These are phyloP conservation scores for Septoria linicola DNA, from an alignment of 2,329 filamentous ascomycete genomes.

Conservation along the genomic window DNA sequence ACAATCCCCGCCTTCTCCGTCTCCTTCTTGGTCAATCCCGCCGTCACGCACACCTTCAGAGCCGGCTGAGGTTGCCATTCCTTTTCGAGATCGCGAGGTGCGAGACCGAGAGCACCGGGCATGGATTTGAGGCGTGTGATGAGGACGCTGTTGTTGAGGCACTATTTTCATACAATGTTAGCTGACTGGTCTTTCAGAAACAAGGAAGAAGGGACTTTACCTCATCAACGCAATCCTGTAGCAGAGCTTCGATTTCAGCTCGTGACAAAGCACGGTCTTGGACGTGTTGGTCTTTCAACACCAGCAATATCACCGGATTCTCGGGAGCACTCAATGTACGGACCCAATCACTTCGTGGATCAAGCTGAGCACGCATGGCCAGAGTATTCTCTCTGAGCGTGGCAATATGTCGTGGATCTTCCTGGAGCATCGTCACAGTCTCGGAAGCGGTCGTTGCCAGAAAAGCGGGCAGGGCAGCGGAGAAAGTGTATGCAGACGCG, in stretches of 20 bases:
- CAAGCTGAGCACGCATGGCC: constrained; percentile 79
- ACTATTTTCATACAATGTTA: too few relatives aligned
- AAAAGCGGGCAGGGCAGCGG: constrained; percentile 88
- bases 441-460: constrained; percentile 94
- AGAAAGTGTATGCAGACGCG: constrained; percentile 90
- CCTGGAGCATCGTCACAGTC: constrained; percentile 80
- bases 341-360: constrained; percentile 92
- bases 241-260: constrained; percentile 75
- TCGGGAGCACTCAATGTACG: constrained; percentile 75
- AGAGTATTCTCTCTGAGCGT: constrained; percentile 84
- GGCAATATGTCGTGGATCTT: constrained; percentile 75
- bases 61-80: constrained; percentile 72
- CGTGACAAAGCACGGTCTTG: constrained; percentile 62
- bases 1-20: constrained; percentile 87
- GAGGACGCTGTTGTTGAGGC: constrained; percentile 81
- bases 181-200: too few relatives aligned
- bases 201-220: constrained; percentile 49
- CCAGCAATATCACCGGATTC: constrained; percentile 82
- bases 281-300: constrained; percentile 80
- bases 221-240: constrained; percentile 96
- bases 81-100: constrained; percentile 60
- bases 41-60: constrained; percentile 87
- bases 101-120: constrained; percentile 58
- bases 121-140: constrained; percentile 82
- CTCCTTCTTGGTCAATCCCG: constrained; percentile 86